Evolutionary conservation across 805 yeast species (phyloP), one percentile per base, ranked within the genome.

Genomic region (Sugiyamaella lignohabitans): DNA sequence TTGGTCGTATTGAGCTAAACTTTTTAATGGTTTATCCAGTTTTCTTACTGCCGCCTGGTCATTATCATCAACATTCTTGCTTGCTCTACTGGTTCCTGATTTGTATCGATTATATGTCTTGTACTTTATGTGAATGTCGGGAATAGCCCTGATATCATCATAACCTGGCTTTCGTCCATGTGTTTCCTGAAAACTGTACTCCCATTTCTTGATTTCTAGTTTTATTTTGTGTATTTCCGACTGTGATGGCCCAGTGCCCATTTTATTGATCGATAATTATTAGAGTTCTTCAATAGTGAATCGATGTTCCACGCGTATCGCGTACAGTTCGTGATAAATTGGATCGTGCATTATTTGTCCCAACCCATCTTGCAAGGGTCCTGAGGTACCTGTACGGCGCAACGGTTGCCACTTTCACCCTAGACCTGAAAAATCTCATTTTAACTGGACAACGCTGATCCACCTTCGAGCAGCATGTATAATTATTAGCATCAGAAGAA

Each of bases 201-300:
- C 84, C 84, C 84, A 80, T 6, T 59, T 58, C 53, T 80, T 80
- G 45, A 79, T 65, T 47, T 71, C 72, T 5, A 62, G 52, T 51
- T 73, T 74, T 29, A 77, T 55, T 42, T 50, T 19, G 11, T 22
- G 18, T 19, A 42, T 23, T 35, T 41, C 37, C 14, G n/a, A n/a
- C n/a, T n/a, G 11, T 24, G 18, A 18, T 27, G 22, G n/a, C 36
- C 16, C 18, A 11, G 38, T 35, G n/a, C n/a, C n/a, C n/a, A n/a
- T n/a, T n/a, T n/a, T n/a, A n/a, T n/a, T n/a, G n/a, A n/a, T n/a
- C n/a, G n/a, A n/a, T n/a, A n/a, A n/a, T n/a, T n/a, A n/a, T n/a
- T n/a, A n/a, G n/a, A n/a, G n/a, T n/a, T n/a, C n/a, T n/a, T n/a
- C n/a, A n/a, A n/a, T n/a, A n/a, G n/a, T n/a, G n/a, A n/a, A n/a